Evolutionary conservation across 1,284 basidiomycete species (phyloP), one percentile per base, ranked within the genome.

Genomic region (Athelia sp.): DNA sequence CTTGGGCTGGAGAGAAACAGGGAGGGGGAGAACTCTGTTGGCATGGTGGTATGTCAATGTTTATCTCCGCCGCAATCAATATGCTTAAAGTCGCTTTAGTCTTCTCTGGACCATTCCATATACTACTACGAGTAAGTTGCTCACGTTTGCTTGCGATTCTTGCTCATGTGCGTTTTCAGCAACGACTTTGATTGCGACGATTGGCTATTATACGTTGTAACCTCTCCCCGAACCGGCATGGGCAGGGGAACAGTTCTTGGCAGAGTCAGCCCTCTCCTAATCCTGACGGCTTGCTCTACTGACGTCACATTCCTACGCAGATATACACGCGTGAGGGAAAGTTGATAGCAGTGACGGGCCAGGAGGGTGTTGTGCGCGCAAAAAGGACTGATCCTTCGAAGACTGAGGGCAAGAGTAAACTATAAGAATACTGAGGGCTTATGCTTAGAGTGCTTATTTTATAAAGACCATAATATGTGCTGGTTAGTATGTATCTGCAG

Each of bases 61-160:
- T 43, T 43, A 19, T 43, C 24, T 47, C 34, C 47, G 26, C 11
- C 18, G 35, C 45, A 38, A 32, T 29, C n/a, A 29, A 15, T 48
- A 26, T 34, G 36, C 14, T 48, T n/a, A n/a, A n/a, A n/a, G n/a
- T n/a, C n/a, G n/a, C n/a, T n/a, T 2, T 55, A 90, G 87, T 88
- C 88, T 13, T 87, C 87, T 0, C 71, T 95, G 38, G 92, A 94
- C 67, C 93, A 96, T 67, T 77, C 85, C 23, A 87, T 93, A 50
- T 89, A 81, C 69, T 95, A 85, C 66, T 94, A 93, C 62, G 75
- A 78, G 86, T 86, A 67, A 67, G 75, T 64, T 11, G 47, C 34
- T 18, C 23, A 15, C 14, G 1, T 47, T 22, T 46, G 42, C 21
- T 38, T 26, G 15, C 13, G 38, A 31, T 19, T 43, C 18, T 46